Evolutionary conservation across 345 rosid genomes (phyloP).

Genomic region (Chamaenerion angustifolium): DNA sequence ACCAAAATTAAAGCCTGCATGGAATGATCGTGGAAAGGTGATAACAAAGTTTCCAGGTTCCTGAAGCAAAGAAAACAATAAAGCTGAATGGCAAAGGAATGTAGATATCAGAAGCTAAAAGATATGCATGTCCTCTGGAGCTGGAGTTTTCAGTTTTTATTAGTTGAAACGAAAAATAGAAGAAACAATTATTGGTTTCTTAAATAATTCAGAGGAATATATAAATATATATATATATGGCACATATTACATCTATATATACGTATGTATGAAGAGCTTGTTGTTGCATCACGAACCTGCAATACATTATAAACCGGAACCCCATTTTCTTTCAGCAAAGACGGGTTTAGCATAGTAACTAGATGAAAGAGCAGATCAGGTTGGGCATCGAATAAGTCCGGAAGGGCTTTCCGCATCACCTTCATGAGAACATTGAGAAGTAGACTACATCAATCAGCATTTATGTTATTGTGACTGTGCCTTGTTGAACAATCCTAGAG

Average conservation of each 20-base stretch:
- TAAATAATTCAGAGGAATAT: background rate
- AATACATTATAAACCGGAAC: constrained; percentile 79
- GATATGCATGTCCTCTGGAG: background rate
- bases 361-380: constrained; percentile 96
- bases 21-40: constrained; percentile 92
- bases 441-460: constrained; percentile 9
- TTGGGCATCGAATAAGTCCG: constrained; percentile 95
- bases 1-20: constrained; percentile 96
- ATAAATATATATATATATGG: background rate
- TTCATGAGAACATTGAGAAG: constrained; percentile 24
- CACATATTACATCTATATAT: background rate
- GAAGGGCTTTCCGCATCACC: constrained; percentile 82
- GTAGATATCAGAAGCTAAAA: too few species aligned
- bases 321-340: constrained; percentile 64
- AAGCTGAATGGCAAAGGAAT: background rate
- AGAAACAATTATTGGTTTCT: background rate
- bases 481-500: too few species aligned
- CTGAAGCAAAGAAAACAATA: constrained; percentile 27
- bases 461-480: background rate
- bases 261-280: background rate
- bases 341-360: constrained; percentile 92
- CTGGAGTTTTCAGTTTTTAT: too few species aligned
- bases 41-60: constrained; percentile 95
- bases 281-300: constrained; percentile 48
- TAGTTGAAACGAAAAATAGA: background rate